Evolutionary conservation across 2,329 filamentous ascomycete species (phyloP).

Genomic region (Calonectria pauciramosa): DNA sequence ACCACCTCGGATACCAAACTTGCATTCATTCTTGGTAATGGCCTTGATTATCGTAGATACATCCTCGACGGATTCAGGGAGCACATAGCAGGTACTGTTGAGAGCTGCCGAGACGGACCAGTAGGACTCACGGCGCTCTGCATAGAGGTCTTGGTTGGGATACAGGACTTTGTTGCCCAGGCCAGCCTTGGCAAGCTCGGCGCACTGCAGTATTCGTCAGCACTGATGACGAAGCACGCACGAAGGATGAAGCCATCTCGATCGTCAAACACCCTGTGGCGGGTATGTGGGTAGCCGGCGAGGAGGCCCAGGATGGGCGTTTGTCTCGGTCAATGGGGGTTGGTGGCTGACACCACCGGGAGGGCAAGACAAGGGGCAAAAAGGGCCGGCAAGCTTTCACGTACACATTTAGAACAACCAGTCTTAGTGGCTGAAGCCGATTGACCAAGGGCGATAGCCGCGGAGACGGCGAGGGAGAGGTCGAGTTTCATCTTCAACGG

Average conservation of each 20-base stretch:
- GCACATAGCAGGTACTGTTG: conserved; percentile 52
- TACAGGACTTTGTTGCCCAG: conserved; percentile 48
- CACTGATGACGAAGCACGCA: background rate
- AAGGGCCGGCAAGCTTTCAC: background rate
- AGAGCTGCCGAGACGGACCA: conserved; percentile 54
- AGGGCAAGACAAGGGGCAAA: background rate
- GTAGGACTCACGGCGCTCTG: conserved; percentile 50
- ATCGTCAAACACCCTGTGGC: background rate
- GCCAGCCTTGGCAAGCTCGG: conserved; percentile 39
- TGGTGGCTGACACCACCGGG: background rate
- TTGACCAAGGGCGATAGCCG: background rate
- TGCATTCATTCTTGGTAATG: conserved; percentile 46
- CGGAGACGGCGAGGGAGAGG: background rate
- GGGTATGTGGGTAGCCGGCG: background rate
- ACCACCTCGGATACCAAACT: conserved; percentile 56
- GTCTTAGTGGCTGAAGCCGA: background rate
- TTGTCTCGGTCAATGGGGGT: background rate
- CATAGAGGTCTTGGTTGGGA: conserved; percentile 45
- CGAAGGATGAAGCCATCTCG: conserved; percentile 1
- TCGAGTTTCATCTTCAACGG: conserved; percentile 10
- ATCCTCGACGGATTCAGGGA: conserved; percentile 51
- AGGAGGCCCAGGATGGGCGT: background rate
- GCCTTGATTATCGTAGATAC: conserved; percentile 53
- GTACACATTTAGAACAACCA: conserved; percentile 8
- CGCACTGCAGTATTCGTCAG: conserved; percentile 42